Evolutionary conservation across 2,329 filamentous ascomycete genomes (phyloP), one percentile per base, ranked within the genome.

Genomic region (Fusarium chlamydosporum): DNA sequence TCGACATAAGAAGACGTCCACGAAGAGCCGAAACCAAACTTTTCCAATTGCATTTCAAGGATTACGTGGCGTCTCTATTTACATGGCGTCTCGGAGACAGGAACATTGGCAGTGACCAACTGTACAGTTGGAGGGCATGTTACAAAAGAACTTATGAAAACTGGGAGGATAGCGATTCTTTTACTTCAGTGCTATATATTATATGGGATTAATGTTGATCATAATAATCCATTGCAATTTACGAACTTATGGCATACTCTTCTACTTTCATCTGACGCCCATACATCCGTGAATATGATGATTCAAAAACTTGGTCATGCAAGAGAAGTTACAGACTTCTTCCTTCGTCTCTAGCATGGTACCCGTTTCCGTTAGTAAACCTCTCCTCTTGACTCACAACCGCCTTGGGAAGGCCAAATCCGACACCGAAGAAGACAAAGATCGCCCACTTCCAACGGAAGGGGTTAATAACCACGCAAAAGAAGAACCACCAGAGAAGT

Each of bases 391-490:
- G 81, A 68, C 86, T 81, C 1, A 95, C 89, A 27, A 96, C 82
- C 15, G 81, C 82, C 77, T 86, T 83, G 0, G 93, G 93, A 46
- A 96, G 75, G 20, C 82, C 82, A 42, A 86, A 83, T 0, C 91
- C 92, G 31, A 95, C 76, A 0, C 93, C 93, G 62, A 91, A 91
- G 72, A 96, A 89, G 16, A 96, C 92, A 76, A 96, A 96, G 0
- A 89, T 76, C 0, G 90, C 92, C 93, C 93, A 96, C 82, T 96
- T 96, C 92, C 93, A 96, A 10, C 93, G 83, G 78, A 96, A 96
- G 0, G 93, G 93, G 75, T 96, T 96, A 72, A 96, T 85, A 6
- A 85, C 81, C 41, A 95, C 88, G 58, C 91, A 91, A 74, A 96
- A 96, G 7, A 88, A 77, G 70, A 95, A 96, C 93, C 93, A 96